Evolutionary conservation across 164 flowering plant species (phyloP).

Genomic region (Brasenia schreberi): DNA sequence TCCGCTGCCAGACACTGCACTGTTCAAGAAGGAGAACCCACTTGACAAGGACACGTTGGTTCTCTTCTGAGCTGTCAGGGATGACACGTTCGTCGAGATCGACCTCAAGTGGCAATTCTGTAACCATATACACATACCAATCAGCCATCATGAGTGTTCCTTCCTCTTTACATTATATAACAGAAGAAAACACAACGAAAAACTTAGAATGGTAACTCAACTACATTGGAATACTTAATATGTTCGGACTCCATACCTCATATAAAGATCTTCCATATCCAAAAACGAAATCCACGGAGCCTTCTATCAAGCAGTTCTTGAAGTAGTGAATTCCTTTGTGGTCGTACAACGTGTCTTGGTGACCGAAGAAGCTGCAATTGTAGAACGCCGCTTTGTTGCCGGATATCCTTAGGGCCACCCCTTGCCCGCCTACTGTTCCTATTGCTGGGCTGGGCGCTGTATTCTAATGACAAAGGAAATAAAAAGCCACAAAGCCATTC

Average conservation of each 20-base stretch:
- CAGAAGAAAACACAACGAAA: no score
- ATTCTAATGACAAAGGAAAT: constrained; percentile 28
- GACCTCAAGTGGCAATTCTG: constrained; percentile 63
- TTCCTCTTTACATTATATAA: no score
- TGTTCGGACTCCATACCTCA: constrained; percentile 25
- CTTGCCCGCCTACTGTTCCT: constrained; percentile 50
- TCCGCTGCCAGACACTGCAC: constrained; percentile 50
- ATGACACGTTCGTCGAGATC: constrained; percentile 21
- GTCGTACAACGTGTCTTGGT: constrained; percentile 81
- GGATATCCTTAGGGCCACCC: constrained; percentile 57
- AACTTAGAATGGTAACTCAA: no score
- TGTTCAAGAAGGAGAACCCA: constrained; percentile 60
- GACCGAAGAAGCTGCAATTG: constrained; percentile 42
- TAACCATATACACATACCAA: not conserved
- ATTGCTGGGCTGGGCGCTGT: constrained; percentile 39
- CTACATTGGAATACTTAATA: no score
- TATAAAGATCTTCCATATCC: constrained; percentile 62
- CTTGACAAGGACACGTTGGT: constrained; percentile 21
- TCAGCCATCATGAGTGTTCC: no score
- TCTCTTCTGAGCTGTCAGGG: constrained; percentile 51
- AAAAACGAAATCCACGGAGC: constrained; percentile 70
- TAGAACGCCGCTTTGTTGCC: constrained; percentile 63
- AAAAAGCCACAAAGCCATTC: no score
- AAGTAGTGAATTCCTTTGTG: constrained; percentile 60
- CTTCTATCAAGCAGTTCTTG: constrained; percentile 45